Base-by-base conservation (phyloP, 2,329 filamentous ascomycete genomes). In the Mycosphaerella sp. region DNA sequence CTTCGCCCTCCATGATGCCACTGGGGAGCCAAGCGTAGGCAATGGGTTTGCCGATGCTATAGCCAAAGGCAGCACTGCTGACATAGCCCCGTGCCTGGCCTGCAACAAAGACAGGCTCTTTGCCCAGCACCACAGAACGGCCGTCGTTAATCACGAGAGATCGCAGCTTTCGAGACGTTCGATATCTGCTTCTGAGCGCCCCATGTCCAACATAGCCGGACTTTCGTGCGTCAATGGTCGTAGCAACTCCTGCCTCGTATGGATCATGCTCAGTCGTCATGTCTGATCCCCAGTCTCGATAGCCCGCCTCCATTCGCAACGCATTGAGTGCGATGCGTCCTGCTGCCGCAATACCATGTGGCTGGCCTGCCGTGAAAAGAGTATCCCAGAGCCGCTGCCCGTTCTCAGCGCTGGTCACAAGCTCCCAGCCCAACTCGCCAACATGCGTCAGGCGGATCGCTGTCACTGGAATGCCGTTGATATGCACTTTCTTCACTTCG, bases 381-480 rank as follows among this genome's bases (percentile, higher is more conserved):
- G 72, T 71, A 57, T 84, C 81, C 82, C 82, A 85, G 0, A 85
- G 69, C 1, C 74, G 70, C 10, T 75, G 74, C 0, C 82, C 81
- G 40, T 79, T 76, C 26, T 84, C 82, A 0, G 82, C 78, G 34
- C 73, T 81, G 1, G 81, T 75, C 55, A 82, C 80, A 17, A 85
- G 75, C 63, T 85, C 82, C 80, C 80, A 85, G 1, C 82, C 82
- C 0, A 74, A 68, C 59, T 85, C 82, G 5, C 82, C 82, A 3
- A 85, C 78, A 48, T 79, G 81, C 0, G 81, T 84, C 38, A 82
- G 73, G 2, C 79, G 74, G 61, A 82, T 75, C 0, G 73, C 74
- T 0, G 73, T 78, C 2, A 82, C 79, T 0, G 82, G 81, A 11
- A 85, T 74, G 0, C 80, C 79, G 6, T 70, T 72, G 46, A 85